phyloP scores from a whole-genome alignment of 441 rosid genomes.

The Brassica hybrid region DNA sequence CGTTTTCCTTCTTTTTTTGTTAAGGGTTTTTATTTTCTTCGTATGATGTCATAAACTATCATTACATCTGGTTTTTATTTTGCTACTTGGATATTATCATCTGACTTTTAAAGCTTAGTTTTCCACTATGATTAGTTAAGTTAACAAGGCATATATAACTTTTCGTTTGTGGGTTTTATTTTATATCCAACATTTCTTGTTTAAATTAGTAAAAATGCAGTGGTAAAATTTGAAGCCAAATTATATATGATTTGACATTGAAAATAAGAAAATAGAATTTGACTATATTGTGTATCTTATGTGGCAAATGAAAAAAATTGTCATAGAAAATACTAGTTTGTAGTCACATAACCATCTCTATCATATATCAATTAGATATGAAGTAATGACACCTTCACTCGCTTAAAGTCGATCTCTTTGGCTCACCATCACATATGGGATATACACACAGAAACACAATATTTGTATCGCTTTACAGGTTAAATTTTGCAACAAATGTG shows the following conservation, averaged over 20 bases:
- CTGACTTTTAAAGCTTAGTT: slow-evolving; percentile 21
- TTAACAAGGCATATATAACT: neutral
- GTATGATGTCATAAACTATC: neutral
- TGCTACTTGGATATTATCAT: slow-evolving; percentile 21
- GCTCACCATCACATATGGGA: slow-evolving; percentile 20
- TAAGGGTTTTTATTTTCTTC: neutral
- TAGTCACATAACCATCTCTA: neutral
- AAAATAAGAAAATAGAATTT: neutral
- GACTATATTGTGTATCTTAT: neutral
- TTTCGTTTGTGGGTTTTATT: neutral
- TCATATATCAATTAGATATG: neutral
- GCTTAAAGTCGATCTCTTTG: neutral
- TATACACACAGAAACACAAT: slow-evolving; percentile 18
- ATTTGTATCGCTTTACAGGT: slow-evolving; percentile 30
- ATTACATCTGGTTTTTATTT: neutral
- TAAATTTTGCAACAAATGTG: slow-evolving; percentile 19
- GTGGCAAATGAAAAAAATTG: neutral
- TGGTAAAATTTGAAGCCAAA: neutral
- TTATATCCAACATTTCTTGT: neutral
- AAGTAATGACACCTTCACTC: neutral
- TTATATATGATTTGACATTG: neutral
- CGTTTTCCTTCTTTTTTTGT: neutral
- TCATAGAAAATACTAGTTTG: neutral
- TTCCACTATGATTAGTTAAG: neutral
- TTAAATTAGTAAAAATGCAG: neutral